Evolutionary conservation across 495 filamentous ascomycete species (phyloP).

Genomic region (Trypethelium eluteriae): DNA sequence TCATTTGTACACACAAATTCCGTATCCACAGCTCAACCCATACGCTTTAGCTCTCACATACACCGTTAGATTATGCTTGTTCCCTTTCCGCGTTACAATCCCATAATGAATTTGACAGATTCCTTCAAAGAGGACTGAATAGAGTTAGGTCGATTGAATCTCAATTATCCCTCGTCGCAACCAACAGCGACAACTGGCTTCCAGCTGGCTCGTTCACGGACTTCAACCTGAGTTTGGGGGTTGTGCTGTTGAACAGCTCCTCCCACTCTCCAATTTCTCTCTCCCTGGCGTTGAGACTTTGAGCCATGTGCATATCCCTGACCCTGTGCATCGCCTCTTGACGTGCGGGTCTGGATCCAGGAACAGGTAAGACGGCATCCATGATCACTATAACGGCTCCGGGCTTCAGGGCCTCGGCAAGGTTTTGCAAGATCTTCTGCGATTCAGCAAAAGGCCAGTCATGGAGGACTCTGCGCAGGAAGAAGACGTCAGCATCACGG

Average conservation of each 20-base stretch:
- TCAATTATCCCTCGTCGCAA: no score
- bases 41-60: no score
- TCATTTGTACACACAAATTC: no score
- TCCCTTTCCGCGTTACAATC: no score
- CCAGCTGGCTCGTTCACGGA: background rate
- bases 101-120: no score
- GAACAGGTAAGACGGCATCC: conserved; percentile 41
- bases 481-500: conserved; percentile 38
- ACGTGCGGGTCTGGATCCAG: background rate
- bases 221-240: background rate
- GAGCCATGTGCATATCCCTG: background rate
- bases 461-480: conserved; percentile 27
- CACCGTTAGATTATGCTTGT: no score
- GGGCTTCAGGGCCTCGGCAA: conserved; percentile 50
- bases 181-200: background rate
- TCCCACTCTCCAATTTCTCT: background rate
- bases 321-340: background rate
- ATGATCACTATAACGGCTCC: conserved; percentile 41
- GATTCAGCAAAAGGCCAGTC: conserved; percentile 48
- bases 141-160: no score
- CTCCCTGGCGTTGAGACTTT: background rate
- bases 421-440: conserved; percentile 42
- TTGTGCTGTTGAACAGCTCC: background rate
- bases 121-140: no score
- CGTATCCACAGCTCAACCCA: no score